phyloP scores from a whole-genome alignment of 768 basidiomycete species.

The Cyclocybe aegerita region DNA sequence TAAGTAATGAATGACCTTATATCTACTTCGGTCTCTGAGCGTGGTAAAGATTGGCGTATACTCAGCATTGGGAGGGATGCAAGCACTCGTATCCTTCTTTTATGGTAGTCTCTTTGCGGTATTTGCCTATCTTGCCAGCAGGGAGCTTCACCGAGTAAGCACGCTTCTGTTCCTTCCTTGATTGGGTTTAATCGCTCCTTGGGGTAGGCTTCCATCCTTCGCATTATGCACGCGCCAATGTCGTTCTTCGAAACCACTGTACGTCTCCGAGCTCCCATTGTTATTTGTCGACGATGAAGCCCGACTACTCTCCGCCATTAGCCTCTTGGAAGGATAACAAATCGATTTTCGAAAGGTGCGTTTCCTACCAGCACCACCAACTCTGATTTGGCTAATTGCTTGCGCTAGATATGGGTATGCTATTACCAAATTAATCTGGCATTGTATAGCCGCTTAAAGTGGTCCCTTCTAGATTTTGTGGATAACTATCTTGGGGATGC shows the following conservation, averaged over 20 bases:
- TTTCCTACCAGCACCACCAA: background rate
- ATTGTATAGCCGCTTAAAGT: background rate
- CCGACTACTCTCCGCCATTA: constrained; percentile 22
- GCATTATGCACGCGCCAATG: constrained; percentile 82
- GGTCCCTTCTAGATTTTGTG: background rate
- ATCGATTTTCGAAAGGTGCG: constrained; percentile 78
- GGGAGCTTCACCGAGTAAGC: constrained; percentile 55
- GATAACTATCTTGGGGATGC: constrained; percentile 41
- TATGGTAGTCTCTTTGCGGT: constrained; percentile 65
- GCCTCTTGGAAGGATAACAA: constrained; percentile 85
- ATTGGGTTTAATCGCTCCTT: background rate
- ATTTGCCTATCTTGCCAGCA: constrained; percentile 76
- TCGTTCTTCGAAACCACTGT: constrained; percentile 86
- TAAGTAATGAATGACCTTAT: constrained; percentile 29
- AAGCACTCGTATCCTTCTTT: constrained; percentile 64
- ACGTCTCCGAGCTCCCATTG: constrained; percentile 14
- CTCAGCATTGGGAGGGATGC: constrained; percentile 64
- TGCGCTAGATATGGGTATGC: constrained; percentile 62
- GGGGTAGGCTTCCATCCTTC: constrained; percentile 51
- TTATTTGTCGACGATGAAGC: background rate
- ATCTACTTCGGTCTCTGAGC: constrained; percentile 1
- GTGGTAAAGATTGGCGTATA: constrained; percentile 72
- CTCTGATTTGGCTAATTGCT: background rate
- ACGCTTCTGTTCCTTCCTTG: background rate
- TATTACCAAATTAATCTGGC: constrained; percentile 44